Evolutionary conservation across 2,329 filamentous ascomycete genomes (phyloP), one percentile per base, ranked within the genome.

Genomic region (Hymenoscyphus linearis): DNA sequence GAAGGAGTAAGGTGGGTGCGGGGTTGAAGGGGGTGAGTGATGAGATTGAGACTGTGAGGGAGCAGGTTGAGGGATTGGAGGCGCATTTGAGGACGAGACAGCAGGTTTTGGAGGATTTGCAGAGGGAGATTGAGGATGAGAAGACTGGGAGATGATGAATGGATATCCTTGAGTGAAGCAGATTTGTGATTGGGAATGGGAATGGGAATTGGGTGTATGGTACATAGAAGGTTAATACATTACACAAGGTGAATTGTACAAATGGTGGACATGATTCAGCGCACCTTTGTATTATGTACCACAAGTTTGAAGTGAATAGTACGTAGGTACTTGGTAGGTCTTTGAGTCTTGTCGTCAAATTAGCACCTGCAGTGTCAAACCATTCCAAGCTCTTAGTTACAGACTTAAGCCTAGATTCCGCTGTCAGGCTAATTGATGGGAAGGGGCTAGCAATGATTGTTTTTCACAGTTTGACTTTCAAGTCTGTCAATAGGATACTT

Each of bases 61-160:
- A 98, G 76, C 93, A 99, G 79, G 87, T 99, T 2, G 92, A 97
- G 67, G 92, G 93, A 0, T 75, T 99, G 67, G 92, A 96, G 78
- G 78, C 80, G 64, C 95, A 99, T 79, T 77, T 97, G 71, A 82
- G 85, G 70, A 86, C 86, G 67, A 82, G 95, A 64, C 85, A 93
- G 75, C 84, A 87, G 66, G 84, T 87, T 34, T 78, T 99, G 70
- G 85, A 89, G 55, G 88, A 91, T 74, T 73, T 98, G 73, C 84
- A 85, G 76, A 81, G 85, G 72, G 87, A 97, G 77, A 89, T 98
- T 75, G 92, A 97, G 70, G 88, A 91, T 25, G 93, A 93, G 82
- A 95, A 90, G 80, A 78, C 9, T 13, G 50, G 26, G 22, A 53
- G 50, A 34, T 53, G n/a, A 34, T 26, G 50, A n/a, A 31, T 7